Conservation (phyloP, 208 protist species). For the Porcisia deanei region DNA sequence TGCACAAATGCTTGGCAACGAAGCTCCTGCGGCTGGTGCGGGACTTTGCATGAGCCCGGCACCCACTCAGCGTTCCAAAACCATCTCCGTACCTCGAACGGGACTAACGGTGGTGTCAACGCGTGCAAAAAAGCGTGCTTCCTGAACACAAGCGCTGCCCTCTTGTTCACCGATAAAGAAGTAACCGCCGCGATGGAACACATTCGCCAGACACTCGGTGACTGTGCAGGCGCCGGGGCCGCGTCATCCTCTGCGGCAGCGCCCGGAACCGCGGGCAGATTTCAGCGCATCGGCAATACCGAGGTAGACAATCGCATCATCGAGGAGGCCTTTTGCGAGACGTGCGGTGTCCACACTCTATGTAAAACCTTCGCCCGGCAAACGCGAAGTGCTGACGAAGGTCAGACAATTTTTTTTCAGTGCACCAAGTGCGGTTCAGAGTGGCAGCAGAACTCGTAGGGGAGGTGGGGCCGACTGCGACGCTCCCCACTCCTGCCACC, state of each 20-base stretch:
- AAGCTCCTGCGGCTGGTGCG: constrained; percentile 38
- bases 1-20: constrained; percentile 30
- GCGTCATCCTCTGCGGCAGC: constrained; percentile 4
- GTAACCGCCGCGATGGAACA: constrained; percentile 31
- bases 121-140: constrained; percentile 13
- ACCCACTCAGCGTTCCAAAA: constrained; percentile 27
- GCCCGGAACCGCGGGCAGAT: not conserved
- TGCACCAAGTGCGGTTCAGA: constrained; percentile 84
- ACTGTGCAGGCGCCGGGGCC: constrained; percentile 5
- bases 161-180: constrained; percentile 56
- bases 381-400: constrained; percentile 91
- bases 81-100: not conserved
- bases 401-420: constrained; percentile 92
- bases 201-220: constrained; percentile 26
- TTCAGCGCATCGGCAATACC: constrained; percentile 36
- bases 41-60: constrained; percentile 33
- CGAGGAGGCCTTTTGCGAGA: constrained; percentile 88
- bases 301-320: constrained; percentile 82
- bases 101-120: not conserved
- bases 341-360: constrained; percentile 61
- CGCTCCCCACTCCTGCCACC: not conserved
- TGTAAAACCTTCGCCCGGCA: constrained; percentile 88
- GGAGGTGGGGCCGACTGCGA: not conserved
- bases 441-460: constrained; percentile 93
- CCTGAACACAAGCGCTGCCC: constrained; percentile 36